These are phyloP conservation scores for Neurospora sp. DNA, from an alignment of 495 filamentous ascomycete genomes.

Conservation along the genomic window DNA sequence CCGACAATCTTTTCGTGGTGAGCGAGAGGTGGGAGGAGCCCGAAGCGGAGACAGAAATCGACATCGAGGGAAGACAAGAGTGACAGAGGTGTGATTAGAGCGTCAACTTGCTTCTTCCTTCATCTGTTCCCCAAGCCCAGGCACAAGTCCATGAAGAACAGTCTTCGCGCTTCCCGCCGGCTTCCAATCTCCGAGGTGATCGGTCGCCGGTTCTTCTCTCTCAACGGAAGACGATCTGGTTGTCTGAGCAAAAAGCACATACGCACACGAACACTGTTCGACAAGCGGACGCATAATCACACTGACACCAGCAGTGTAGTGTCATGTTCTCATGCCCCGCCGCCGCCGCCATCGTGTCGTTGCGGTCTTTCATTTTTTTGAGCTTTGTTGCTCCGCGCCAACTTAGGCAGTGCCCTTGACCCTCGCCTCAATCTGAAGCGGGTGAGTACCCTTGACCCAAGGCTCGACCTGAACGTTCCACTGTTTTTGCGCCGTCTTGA, in stretches of 20 bases:
- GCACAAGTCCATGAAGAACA: neutral
- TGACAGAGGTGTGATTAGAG: neutral
- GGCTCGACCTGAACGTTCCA: slow-evolving; percentile 22
- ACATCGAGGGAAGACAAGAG: neutral
- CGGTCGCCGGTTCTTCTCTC: neutral
- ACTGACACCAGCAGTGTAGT: neutral
- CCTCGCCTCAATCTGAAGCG: slow-evolving; percentile 13
- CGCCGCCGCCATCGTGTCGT: neutral
- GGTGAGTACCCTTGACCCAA: slow-evolving; percentile 25
- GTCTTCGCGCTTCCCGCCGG: neutral
- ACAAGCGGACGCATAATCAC: neutral
- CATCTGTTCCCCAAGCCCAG: neutral
- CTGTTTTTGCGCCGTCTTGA: slow-evolving; percentile 67
- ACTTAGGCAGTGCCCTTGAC: neutral
- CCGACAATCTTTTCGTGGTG: neutral
- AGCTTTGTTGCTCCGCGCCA: neutral
- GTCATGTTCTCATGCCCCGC: neutral
- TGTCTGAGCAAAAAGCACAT: neutral
- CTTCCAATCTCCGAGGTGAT: neutral
- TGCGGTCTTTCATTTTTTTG: neutral
- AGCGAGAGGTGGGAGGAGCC: too few species aligned
- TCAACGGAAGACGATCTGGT: neutral
- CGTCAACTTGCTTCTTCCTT: neutral
- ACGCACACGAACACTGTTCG: neutral
- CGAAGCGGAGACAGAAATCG: neutral